phyloP scores from a whole-genome alignment of 345 rosid genomes.

The Gossypium raimondii region DNA sequence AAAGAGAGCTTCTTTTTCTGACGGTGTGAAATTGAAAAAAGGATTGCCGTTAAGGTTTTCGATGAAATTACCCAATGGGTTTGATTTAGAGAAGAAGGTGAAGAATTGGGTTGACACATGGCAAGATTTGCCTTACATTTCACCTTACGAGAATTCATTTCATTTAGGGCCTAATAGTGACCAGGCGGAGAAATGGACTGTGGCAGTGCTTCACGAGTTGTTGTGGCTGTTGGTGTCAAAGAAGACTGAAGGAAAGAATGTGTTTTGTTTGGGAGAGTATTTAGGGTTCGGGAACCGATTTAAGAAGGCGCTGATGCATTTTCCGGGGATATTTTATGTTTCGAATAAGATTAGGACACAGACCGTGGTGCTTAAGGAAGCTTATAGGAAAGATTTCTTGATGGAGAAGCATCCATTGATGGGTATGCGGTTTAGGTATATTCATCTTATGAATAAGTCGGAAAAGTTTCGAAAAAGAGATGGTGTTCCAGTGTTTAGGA shows the following conservation, averaged over 20 bases:
- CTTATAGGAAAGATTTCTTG: conserved; percentile 61
- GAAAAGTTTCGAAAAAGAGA: conserved; percentile 15
- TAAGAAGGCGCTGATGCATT: conserved; percentile 60
- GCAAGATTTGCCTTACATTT: conserved; percentile 77
- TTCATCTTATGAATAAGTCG: conserved; percentile 59
- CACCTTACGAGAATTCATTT: conserved; percentile 39
- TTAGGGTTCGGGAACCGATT: conserved; percentile 62
- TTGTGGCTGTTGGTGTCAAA: conserved; percentile 56
- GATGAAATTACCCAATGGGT: conserved; percentile 74
- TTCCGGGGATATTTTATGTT: conserved; percentile 78
- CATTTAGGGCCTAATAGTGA: conserved; percentile 47
- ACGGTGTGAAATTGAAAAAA: conserved; percentile 23
- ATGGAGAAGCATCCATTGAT: conserved; percentile 63
- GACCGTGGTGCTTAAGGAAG: conserved; percentile 77
- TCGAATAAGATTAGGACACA: conserved; percentile 80
- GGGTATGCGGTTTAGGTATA: conserved; percentile 78
- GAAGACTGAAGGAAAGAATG: conserved; percentile 69
- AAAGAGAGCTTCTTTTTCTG: conserved; percentile 31
- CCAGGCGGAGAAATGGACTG: conserved; percentile 78
- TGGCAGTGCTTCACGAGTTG: conserved; percentile 76
- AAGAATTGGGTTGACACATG: conserved; percentile 69
- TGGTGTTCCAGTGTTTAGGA: conserved; percentile 2
- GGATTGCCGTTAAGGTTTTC: conserved; percentile 50
- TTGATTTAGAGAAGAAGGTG: conserved; percentile 54
- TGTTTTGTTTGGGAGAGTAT: conserved; percentile 59